A percentile compares a stretch with the other conserved stretches of the same genome.
Conservation (phyloP, 75 land plant genomes). For the Sequoia sempervirens region DNA sequence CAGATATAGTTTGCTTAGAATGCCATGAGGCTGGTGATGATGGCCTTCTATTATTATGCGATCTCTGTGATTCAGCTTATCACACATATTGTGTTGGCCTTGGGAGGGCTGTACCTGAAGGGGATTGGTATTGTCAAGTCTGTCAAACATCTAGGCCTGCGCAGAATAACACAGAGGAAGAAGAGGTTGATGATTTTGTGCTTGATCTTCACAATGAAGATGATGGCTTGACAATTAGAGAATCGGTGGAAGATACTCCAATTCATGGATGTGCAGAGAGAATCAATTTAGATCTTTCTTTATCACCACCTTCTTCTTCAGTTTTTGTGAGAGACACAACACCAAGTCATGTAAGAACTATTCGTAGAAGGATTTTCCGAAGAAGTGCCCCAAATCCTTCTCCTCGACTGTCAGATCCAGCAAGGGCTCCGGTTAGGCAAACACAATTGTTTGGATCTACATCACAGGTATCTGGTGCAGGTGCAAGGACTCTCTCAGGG, state of each 20-base stretch:
- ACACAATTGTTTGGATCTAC: slow-evolving; percentile 16
- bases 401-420: slow-evolving; percentile 28
- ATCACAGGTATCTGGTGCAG: slow-evolving; percentile 35
- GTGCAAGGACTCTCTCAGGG: slow-evolving; percentile 56
- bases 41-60: slow-evolving; percentile 84
- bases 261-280: slow-evolving; percentile 8
- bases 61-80: slow-evolving; percentile 86
- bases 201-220: slow-evolving; percentile 21
- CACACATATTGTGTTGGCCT: slow-evolving; percentile 98
- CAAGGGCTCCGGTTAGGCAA: slow-evolving; percentile 11
- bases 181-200: slow-evolving; percentile 18
- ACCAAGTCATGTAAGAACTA: background rate
- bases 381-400: slow-evolving; percentile 21
- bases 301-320: background rate
- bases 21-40: slow-evolving; percentile 92
- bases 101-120: slow-evolving; percentile 85
- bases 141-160: slow-evolving; percentile 42
- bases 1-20: slow-evolving; percentile 73
- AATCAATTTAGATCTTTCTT: slow-evolving; percentile 16
- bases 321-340: background rate
- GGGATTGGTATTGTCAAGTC: slow-evolving; percentile 87
- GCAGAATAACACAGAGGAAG: slow-evolving; percentile 21
- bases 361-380: slow-evolving; percentile 6
- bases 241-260: slow-evolving; percentile 15
- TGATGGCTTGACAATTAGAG: slow-evolving; percentile 7